Base-by-base conservation (phyloP, 129 eudicot species). In the Lactuca sativa region DNA sequence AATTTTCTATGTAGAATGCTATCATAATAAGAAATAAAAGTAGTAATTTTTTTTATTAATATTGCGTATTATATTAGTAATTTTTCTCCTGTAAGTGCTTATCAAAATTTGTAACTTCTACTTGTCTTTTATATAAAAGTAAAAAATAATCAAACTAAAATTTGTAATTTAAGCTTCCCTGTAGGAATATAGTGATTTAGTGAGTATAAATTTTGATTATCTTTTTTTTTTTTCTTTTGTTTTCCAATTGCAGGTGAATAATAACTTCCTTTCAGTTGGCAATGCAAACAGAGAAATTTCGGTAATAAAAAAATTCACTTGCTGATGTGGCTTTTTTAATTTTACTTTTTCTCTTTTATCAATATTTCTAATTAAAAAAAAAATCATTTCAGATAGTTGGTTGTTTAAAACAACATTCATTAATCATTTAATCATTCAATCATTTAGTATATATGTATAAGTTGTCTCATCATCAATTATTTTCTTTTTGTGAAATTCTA, bases 261-360 rank as follows among this genome's bases (percentile, higher is more conserved):
- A 93, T 70, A 93, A 93, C 86, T 87, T 93, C 66, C 95, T 93
- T 76, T 83, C 92, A 15, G 92, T 76, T 49, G 98, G 98, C 62
- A 93, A 86, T 74, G 92, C 90, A 51, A 87, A 90, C 81, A 89
- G 80, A 76, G 97, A 93, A 85, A 81, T 90, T 17, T 84, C 78
- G 84, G 98, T 77, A 77, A 85, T 44, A 49, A 37, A 36, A 47
- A 47, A 9, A 11, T 30, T 21, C 65, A 59, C 38, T 13, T 44
- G 73, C 56, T 67, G 52, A 47, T 12, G 52, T 47, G 52, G n/a
- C 52, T 47, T 47, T 47, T 47, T 60, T 43, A 38, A 74, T 74
- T 13, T 62, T 41, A 49, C 32, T 41, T 12, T 4, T 65, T 65
- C 30, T 59, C 61, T 16, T 16, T 12, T 57, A 36, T 44, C 3